Evolutionary conservation across 345 rosid species (phyloP).

Genomic region (Boechera stricta): DNA sequence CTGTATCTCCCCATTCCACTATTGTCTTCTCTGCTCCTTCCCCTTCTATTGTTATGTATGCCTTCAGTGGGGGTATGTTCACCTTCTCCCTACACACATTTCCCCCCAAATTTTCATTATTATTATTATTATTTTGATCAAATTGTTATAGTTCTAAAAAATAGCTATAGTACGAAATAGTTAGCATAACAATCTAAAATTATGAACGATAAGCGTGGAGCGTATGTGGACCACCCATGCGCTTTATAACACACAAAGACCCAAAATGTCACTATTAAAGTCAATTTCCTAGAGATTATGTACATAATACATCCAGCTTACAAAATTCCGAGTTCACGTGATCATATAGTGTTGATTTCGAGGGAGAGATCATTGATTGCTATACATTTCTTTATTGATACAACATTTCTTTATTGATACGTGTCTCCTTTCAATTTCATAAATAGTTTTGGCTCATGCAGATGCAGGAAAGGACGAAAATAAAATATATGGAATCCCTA

Average conservation of each 20-base stretch:
- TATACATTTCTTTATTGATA: slow-evolving; percentile 19
- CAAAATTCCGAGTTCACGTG: slow-evolving; percentile 36
- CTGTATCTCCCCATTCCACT: slow-evolving; percentile 97
- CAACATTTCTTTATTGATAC: slow-evolving; percentile 15
- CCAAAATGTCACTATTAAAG: slow-evolving; percentile 13
- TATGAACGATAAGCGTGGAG: slow-evolving; percentile 12
- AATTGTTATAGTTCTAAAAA: neutral
- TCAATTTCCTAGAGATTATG: neutral
- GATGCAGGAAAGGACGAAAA: slow-evolving; percentile 14
- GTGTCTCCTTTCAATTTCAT: slow-evolving; percentile 23
- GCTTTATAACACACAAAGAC: slow-evolving; percentile 11
- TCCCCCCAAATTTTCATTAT: neutral
- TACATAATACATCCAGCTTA: slow-evolving; percentile 5
- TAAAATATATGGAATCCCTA: slow-evolving; percentile 28
- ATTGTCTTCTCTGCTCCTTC: slow-evolving; percentile 88
- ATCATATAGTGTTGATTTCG: slow-evolving; percentile 27
- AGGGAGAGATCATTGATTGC: slow-evolving; percentile 25
- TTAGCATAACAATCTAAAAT: neutral
- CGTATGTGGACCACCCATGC: slow-evolving; percentile 36
- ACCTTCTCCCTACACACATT: slow-evolving; percentile 76
- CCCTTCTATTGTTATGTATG: slow-evolving; percentile 88
- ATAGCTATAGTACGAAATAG: slow-evolving; percentile 4
- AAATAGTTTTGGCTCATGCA: slow-evolving; percentile 33
- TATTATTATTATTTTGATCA: neutral
- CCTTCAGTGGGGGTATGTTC: slow-evolving; percentile 72